Conservation (phyloP, 2,329 filamentous ascomycete genomes). For the Diaporthe sp. region DNA sequence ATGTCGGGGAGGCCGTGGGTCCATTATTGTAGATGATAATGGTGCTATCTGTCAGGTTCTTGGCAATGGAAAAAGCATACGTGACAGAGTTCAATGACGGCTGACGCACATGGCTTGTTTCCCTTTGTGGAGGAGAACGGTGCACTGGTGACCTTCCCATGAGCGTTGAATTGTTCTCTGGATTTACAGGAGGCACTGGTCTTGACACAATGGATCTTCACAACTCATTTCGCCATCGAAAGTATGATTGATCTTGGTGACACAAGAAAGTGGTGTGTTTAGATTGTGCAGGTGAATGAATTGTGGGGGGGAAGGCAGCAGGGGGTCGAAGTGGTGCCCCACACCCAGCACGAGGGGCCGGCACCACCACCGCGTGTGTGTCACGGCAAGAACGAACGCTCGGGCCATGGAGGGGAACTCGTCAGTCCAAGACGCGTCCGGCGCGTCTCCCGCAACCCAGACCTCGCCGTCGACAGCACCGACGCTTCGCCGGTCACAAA, state of each 20-base stretch:
- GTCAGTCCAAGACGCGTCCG: slow-evolving; percentile 1
- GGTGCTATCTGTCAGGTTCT: background rate
- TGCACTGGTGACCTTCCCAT: background rate
- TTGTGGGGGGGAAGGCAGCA: slow-evolving; percentile 15
- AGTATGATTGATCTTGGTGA: background rate
- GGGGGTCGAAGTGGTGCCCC: background rate
- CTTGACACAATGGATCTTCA: background rate
- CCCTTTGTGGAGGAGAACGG: background rate
- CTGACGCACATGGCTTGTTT: background rate
- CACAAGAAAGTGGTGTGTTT: background rate
- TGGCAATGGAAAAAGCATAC: background rate
- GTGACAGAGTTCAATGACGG: background rate
- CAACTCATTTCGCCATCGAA: slow-evolving; percentile 9
- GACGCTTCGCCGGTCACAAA: background rate
- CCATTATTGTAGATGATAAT: background rate
- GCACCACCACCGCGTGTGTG: background rate
- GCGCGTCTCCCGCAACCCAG: background rate
- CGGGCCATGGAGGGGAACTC: background rate
- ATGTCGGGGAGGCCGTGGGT: background rate
- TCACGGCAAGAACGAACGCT: background rate
- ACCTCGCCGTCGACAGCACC: background rate
- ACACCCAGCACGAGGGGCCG: background rate
- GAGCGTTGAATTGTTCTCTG: background rate
- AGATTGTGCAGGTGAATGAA: slow-evolving; percentile 26
- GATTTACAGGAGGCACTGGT: background rate